Percentiles rank a stretch among this genome's conserved stretches.
phyloP scores from a whole-genome alignment of 495 filamentous ascomycete species.

The Paragyromitra xinjiangensis region DNA sequence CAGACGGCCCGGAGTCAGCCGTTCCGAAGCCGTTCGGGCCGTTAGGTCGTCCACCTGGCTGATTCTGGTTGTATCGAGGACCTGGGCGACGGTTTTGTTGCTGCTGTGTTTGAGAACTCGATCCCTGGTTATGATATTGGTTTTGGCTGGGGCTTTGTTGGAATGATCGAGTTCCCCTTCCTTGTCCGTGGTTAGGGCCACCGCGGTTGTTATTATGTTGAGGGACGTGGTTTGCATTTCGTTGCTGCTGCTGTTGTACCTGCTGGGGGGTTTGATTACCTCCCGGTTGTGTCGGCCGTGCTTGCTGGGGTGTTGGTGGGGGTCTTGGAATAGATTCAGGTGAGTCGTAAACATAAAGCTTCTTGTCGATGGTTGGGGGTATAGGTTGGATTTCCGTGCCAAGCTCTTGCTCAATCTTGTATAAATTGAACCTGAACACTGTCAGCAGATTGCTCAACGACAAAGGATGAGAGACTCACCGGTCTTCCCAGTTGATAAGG shows the following conservation, averaged over 20 bases:
- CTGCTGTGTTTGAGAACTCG: conserved; percentile 39
- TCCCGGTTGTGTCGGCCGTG: conserved; percentile 54
- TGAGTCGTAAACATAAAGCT: conserved; percentile 95
- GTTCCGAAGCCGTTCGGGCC: conserved; percentile 49
- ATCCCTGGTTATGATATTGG: conserved; percentile 49
- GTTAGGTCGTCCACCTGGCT: conserved; percentile 41
- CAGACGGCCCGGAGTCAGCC: conserved; percentile 52
- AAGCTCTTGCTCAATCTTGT: conserved; percentile 96
- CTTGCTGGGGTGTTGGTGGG: conserved; percentile 60
- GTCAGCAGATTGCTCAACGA: conserved; percentile 34
- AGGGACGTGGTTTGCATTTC: conserved; percentile 42
- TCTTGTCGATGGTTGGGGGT: conserved; percentile 93
- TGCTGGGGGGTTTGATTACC: conserved; percentile 54
- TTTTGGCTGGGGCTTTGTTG: conserved; percentile 51
- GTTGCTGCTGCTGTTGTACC: conserved; percentile 46
- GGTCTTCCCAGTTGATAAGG: conserved; percentile 98
- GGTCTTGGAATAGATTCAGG: conserved; percentile 93
- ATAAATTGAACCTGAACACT: conserved; percentile 78
- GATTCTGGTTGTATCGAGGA: conserved; percentile 45
- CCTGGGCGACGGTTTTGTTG: conserved; percentile 47
- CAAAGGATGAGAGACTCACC: conserved; percentile 57
- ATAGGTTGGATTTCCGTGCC: conserved; percentile 98
- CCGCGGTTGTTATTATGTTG: conserved; percentile 35
- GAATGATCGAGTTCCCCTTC: conserved; percentile 38
- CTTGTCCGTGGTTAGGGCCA: conserved; percentile 35